phyloP scores from a whole-genome alignment of 139 green algal species.

The Chlorella sp. region DNA sequence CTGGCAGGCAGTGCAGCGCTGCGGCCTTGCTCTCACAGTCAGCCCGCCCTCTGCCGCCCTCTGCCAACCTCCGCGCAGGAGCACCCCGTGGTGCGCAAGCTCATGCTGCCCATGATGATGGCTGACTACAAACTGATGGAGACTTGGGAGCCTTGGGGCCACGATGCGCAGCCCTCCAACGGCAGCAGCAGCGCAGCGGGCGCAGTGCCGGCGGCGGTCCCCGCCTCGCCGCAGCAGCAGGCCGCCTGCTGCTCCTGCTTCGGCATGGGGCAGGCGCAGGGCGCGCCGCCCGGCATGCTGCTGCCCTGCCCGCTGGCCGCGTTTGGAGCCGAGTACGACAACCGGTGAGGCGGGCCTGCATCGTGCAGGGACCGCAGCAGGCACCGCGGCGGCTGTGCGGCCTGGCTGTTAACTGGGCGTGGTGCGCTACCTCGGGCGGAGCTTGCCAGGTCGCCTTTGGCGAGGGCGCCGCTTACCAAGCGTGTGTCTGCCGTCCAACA shows the following conservation, averaged over 20 bases:
- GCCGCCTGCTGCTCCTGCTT: not conserved
- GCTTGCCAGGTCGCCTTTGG: too few relatives aligned
- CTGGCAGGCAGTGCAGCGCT: too few relatives aligned
- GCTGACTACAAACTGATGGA: constrained; percentile 60
- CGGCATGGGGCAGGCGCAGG: not conserved
- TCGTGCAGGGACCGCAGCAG: too few relatives aligned
- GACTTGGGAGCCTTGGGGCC: constrained; percentile 44
- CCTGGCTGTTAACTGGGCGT: too few relatives aligned
- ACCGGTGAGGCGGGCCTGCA: too few relatives aligned
- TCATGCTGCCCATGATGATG: constrained; percentile 50
- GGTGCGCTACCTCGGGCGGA: too few relatives aligned
- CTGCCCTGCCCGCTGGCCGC: constrained; percentile 20
- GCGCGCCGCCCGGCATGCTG: not conserved
- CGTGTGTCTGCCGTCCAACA: too few relatives aligned
- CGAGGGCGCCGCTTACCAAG: too few relatives aligned
- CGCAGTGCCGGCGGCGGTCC: not conserved
- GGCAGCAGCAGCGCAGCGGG: not conserved
- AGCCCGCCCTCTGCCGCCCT: too few relatives aligned
- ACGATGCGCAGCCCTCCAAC: too few relatives aligned
- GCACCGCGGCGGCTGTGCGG: too few relatives aligned
- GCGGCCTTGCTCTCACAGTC: too few relatives aligned
- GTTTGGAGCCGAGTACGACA: constrained; percentile 17
- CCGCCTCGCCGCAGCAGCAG: not conserved
- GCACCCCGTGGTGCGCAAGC: constrained; percentile 26
- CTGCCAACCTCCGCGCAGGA: constrained; percentile 13